phyloP scores from a whole-genome alignment of 2,329 filamentous ascomycete genomes.

The Phaeomoniella chlamydospora region DNA sequence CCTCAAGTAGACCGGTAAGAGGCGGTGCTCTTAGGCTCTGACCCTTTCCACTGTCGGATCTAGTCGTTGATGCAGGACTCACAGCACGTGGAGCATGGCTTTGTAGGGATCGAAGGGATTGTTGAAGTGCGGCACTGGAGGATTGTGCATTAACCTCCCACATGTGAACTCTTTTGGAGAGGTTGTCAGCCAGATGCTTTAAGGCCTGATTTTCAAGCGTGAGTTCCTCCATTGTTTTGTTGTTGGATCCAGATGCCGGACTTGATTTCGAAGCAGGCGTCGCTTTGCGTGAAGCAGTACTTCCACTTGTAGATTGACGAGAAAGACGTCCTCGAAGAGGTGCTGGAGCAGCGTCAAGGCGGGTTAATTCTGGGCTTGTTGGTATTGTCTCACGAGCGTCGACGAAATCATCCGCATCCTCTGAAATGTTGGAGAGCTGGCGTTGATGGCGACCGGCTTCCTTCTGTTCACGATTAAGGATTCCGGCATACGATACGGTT shows the following conservation, averaged over 20 bases:
- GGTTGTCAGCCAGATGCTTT: conserved; percentile 70
- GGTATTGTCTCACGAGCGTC: conserved; percentile 61
- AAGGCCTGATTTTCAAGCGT: conserved; percentile 77
- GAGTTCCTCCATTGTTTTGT: conserved; percentile 72
- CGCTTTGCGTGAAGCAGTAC: not conserved
- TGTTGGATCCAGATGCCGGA: conserved; percentile 8
- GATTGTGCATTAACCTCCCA: conserved; percentile 89
- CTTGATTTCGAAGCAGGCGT: not conserved
- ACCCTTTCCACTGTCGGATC: not conserved
- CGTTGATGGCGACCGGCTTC: conserved; percentile 12
- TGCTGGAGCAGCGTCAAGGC: conserved; percentile 17
- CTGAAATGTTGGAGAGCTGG: conserved; percentile 29
- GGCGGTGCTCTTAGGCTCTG: too few relatives aligned
- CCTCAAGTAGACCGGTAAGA: not conserved
- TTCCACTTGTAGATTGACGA: not conserved
- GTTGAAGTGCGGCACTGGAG: conserved; percentile 70
- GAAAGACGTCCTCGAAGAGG: conserved; percentile 22
- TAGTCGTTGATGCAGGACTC: conserved; percentile 12
- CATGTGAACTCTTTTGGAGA: conserved; percentile 75
- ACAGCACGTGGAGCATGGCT: conserved; percentile 20
- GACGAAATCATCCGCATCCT: conserved; percentile 74
- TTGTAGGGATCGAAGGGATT: conserved; percentile 50
- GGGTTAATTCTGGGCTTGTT: conserved; percentile 13
- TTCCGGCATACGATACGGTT: conserved; percentile 84
- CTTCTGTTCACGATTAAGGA: conserved; percentile 45